Base-by-base conservation (phyloP, 192 early-diverging fungal species). In the Coemansia sp. region DNA sequence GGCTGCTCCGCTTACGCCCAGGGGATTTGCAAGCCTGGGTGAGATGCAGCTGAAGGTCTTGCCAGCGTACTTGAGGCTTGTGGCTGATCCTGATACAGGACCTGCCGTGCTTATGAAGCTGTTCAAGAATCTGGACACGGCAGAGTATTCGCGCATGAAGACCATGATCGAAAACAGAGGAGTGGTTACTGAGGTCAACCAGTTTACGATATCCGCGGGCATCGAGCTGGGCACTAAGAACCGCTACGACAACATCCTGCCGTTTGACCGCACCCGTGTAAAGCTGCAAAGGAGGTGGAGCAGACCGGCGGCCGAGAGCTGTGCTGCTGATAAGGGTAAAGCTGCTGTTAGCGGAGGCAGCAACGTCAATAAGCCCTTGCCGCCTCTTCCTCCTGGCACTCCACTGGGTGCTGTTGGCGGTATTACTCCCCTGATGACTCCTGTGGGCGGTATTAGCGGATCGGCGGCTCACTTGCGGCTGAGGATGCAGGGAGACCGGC, bases 241-340 rank as follows among this genome's bases (percentile, higher is more conserved):
- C 69, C 87, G 94, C 37, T 96, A 96, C 78, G 92, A 86, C 49
- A 95, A 91, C 63, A 90, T 96, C 32, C 91, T 89, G 82, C 94
- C 94, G 32, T 96, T 88, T 66, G 92, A 90, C 73, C 78, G 85
- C 64, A 88, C 80, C 33, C 76, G 89, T 9, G 88, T 90, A 42
- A 62, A 69, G 52, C 74, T 84, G 28, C 50, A 74, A 28, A 68
- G 65, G 77, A 72, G 52, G 69, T 85, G 66, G 55, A n/a, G 28
- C 14, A 33, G 68, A 28, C 28, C 67, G 39, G 70, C 75, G 69
- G 23, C 67, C 37, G 76, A 70, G 53, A 59, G 59, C 23, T 4
- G n/a, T 9, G 17, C 19, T 49, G 32, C 19, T 49, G 32, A 61
- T 10, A 39, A 19, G 33, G 30, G 26, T 26, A 53, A 26, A 26